A percentile compares a stretch with the other conserved stretches of the same genome.
phyloP scores from a whole-genome alignment of 106 monocot species.

The Posidonia australis region DNA sequence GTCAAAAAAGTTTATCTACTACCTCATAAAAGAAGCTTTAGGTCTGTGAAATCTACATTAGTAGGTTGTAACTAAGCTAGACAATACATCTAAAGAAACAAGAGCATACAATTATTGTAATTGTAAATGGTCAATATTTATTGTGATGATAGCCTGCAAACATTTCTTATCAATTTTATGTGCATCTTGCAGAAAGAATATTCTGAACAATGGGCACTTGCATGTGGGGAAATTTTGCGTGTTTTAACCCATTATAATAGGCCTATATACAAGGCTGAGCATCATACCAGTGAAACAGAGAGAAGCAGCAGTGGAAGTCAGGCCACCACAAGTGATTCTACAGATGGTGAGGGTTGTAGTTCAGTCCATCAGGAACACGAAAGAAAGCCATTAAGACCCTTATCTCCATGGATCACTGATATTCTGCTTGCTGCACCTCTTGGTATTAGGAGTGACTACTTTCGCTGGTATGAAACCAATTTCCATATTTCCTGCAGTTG shows the following conservation, averaged over 20 bases:
- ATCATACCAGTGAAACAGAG: constrained; percentile 42
- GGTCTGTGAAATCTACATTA: no score
- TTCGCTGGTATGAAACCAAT: constrained; percentile 62
- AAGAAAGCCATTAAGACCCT: constrained; percentile 63
- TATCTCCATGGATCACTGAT: constrained; percentile 97
- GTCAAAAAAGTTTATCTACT: no score
- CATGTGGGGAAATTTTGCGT: constrained; percentile 96
- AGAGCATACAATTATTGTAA: neutral
- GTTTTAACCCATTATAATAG: constrained; percentile 95
- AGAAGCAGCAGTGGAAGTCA: constrained; percentile 34
- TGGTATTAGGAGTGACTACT: constrained; percentile 97
- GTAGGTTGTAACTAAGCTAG: neutral
- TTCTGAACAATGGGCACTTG: constrained; percentile 96
- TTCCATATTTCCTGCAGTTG: neutral
- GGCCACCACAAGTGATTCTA: constrained; percentile 57
- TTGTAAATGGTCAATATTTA: neutral
- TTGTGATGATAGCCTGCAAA: neutral
- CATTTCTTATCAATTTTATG: neutral
- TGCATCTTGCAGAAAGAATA: constrained; percentile 76
- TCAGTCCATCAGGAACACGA: constrained; percentile 51
- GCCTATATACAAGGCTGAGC: constrained; percentile 72
- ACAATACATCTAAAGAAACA: neutral
- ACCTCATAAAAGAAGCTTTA: no score
- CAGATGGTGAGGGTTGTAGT: constrained; percentile 21
- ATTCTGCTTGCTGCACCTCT: constrained; percentile 88